Conservation (phyloP, 148 eudicot genomes). For the Hydrangea macrophylla region DNA sequence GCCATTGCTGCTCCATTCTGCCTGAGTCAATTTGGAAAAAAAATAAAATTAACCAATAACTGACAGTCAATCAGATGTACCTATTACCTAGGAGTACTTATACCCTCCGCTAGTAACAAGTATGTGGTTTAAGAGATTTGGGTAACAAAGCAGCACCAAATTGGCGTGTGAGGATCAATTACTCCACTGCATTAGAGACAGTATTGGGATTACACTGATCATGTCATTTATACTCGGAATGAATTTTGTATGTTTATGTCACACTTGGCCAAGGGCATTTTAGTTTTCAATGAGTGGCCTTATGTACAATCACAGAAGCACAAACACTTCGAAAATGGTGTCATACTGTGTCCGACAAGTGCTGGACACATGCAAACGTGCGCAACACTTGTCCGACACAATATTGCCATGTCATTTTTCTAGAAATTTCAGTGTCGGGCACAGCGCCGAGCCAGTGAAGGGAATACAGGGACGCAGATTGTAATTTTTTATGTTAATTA, state of each 20-base stretch:
- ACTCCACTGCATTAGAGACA: background rate
- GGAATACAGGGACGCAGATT: too few relatives aligned
- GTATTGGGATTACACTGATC: background rate
- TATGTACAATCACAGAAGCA: constrained; percentile 3
- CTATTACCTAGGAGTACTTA: background rate
- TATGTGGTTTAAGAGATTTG: background rate
- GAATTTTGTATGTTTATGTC: background rate
- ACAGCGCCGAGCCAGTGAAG: too few relatives aligned
- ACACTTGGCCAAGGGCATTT: background rate
- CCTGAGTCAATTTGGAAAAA: constrained; percentile 36
- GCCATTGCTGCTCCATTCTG: constrained; percentile 58
- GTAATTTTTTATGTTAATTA: too few relatives aligned
- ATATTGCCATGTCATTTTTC: too few relatives aligned
- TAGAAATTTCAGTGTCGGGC: too few relatives aligned
- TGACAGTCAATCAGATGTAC: background rate
- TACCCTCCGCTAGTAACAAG: background rate
- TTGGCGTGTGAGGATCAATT: background rate
- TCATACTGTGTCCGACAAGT: too few relatives aligned
- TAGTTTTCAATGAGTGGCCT: background rate
- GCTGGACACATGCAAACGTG: too few relatives aligned
- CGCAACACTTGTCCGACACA: too few relatives aligned
- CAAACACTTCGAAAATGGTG: too few relatives aligned
- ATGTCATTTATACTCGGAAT: background rate
- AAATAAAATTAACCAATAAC: background rate
- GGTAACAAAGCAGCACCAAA: background rate